Conservation (phyloP, 1,139 yeast species). For the Hyphopichia fennica region DNA sequence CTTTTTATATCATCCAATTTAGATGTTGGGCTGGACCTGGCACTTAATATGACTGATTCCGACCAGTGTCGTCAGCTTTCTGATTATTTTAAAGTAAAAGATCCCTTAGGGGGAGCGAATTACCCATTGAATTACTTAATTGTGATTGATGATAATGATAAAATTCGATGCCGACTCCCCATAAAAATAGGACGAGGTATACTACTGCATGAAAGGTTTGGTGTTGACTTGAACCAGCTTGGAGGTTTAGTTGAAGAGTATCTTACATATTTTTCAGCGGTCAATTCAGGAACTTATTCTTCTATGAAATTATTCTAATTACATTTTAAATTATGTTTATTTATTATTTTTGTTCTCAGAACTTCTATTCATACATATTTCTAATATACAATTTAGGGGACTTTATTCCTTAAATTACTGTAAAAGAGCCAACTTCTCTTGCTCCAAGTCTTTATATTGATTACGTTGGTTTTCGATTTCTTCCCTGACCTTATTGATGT, state of each 20-base stretch:
- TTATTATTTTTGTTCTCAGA: too few relatives aligned
- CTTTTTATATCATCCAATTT: conserved; percentile 14
- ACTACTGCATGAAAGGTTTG: conserved; percentile 19
- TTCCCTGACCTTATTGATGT: conserved; percentile 58
- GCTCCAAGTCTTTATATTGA: conserved; percentile 54
- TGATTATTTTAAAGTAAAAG: conserved; percentile 28
- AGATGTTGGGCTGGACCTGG: conserved; percentile 1
- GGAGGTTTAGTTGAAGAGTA: conserved; percentile 20
- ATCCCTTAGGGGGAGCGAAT: conserved; percentile 54
- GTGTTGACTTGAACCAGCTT: conserved; percentile 19
- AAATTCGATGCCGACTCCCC: conserved; percentile 24
- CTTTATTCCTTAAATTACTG: conserved; percentile 19
- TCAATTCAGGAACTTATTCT: neutral
- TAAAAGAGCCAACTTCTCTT: conserved; percentile 41
- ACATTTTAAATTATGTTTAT: too few relatives aligned
- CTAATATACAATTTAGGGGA: neutral
- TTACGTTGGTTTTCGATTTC: conserved; percentile 55
- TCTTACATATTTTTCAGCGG: conserved; percentile 10
- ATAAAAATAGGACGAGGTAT: conserved; percentile 15
- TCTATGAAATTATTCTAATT: neutral
- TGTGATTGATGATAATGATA: conserved; percentile 26
- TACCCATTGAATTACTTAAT: conserved; percentile 46
- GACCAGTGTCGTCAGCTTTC: conserved; percentile 21
- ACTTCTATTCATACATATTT: neutral
- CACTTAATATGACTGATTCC: conserved; percentile 8